Conservation (phyloP, 306 rosid genomes). For the Lathyrus sativus region DNA sequence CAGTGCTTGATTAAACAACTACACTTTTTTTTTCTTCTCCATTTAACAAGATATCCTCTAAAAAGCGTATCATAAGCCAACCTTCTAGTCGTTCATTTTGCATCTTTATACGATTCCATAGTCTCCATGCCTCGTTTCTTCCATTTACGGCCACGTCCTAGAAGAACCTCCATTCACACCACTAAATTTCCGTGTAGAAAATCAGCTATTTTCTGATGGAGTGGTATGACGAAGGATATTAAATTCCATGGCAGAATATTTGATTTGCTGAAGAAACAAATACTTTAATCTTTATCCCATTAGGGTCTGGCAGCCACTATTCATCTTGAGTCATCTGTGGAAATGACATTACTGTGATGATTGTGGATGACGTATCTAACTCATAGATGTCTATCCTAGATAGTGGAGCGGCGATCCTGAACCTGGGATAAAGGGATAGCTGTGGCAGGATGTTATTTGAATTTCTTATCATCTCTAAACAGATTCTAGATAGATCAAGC, state of each 20-base stretch:
- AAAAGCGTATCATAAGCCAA: not conserved
- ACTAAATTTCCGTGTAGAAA: constrained; percentile 12
- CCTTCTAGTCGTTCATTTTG: not conserved
- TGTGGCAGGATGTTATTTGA: not conserved
- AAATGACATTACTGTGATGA: not conserved
- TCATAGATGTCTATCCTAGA: not conserved
- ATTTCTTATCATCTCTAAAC: not conserved
- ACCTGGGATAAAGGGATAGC: not conserved
- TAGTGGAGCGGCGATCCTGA: not conserved
- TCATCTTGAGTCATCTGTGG: not conserved
- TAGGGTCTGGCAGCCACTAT: not conserved
- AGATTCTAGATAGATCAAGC: not conserved
- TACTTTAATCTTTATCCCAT: constrained; percentile 1
- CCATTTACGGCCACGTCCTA: not conserved
- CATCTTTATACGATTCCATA: not conserved
- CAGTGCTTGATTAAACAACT: not conserved
- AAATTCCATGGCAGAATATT: not conserved
- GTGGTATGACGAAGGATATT: constrained; percentile 2
- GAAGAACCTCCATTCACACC: constrained; percentile 1
- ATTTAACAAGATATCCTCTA: not conserved
- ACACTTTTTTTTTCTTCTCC: not conserved
- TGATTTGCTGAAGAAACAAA: not conserved
- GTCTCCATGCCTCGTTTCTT: not conserved
- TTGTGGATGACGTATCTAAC: not conserved
- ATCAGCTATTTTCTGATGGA: not conserved